phyloP scores from a whole-genome alignment of 2,329 filamentous ascomycete genomes.

The Sphaerulina vaccinii region DNA sequence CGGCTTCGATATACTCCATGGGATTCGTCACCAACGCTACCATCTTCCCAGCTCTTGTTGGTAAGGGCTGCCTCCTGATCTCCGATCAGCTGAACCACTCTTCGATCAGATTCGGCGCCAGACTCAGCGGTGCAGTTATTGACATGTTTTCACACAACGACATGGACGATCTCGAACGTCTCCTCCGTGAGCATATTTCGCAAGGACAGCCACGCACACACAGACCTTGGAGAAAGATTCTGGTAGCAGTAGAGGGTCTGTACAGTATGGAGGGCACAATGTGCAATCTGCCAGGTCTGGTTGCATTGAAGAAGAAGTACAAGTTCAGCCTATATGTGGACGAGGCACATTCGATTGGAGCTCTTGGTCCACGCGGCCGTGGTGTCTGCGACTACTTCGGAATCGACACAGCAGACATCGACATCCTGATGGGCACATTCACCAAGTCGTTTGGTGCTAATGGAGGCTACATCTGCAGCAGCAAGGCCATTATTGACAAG shows the following conservation, averaged over 20 bases:
- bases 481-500: constrained; percentile 90
- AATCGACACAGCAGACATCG: constrained; percentile 81
- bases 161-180: constrained; percentile 80
- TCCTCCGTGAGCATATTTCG: constrained; percentile 86
- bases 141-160: constrained; percentile 98
- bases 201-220: constrained; percentile 98
- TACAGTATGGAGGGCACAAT: constrained; percentile 99
- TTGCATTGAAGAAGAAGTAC: constrained; percentile 89
- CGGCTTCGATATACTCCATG: constrained; percentile 98
- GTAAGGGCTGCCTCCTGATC: constrained; percentile 89
- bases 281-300: constrained; percentile 89
- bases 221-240: constrained; percentile 97
- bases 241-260: constrained; percentile 92
- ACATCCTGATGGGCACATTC: constrained; percentile 96
- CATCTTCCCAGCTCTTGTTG: constrained; percentile 86
- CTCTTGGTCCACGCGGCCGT: constrained; percentile 80
- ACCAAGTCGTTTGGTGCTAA: constrained; percentile 99
- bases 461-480: constrained; percentile 88
- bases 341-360: constrained; percentile 93
- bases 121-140: constrained; percentile 92
- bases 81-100: constrained; percentile 98
- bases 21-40: constrained; percentile 95
- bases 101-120: constrained; percentile 91
- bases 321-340: constrained; percentile 96
- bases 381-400: constrained; percentile 98